Evolutionary conservation across 2,329 filamentous ascomycete genomes (phyloP).

Genomic region (Colletotrichum sp.): DNA sequence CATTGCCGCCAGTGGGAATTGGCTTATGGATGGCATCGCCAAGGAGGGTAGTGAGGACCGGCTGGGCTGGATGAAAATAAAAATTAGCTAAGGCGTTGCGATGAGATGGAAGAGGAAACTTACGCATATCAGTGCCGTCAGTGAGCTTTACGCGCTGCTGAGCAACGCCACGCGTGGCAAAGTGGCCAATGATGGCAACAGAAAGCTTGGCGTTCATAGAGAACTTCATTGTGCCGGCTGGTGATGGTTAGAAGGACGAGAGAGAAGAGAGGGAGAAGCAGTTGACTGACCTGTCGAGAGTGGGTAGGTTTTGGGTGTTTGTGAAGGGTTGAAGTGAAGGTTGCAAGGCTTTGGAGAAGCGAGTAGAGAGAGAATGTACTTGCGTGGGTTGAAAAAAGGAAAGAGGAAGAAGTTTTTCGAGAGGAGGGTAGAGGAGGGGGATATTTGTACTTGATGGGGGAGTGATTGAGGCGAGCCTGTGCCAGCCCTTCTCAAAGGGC

Average conservation of each 20-base stretch:
- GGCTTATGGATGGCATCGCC: not conserved
- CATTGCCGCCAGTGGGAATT: not conserved
- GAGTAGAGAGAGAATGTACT: not conserved
- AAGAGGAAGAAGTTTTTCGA: not conserved
- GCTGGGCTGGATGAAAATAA: not conserved
- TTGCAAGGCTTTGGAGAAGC: not conserved
- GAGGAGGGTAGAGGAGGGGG: not conserved
- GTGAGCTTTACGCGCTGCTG: not conserved
- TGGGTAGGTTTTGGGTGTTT: not conserved
- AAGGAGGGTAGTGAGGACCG: not conserved
- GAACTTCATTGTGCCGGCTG: not conserved
- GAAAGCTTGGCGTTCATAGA: not conserved
- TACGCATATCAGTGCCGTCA: rapidly evolving
- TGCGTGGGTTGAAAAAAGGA: not conserved
- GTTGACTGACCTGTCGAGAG: not conserved
- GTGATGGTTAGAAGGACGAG: not conserved
- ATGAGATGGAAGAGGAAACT: not conserved
- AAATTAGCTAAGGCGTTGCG: not conserved
- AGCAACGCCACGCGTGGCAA: not conserved
- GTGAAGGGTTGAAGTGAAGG: not conserved
- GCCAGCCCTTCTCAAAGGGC: not conserved
- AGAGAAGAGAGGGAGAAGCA: not conserved
- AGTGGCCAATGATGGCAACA: not conserved
- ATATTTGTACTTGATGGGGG: not conserved
- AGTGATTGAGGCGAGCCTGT: not conserved